Conservation (phyloP, 768 basidiomycete genomes). For the Rhodotorula kratochvilovae region DNA sequence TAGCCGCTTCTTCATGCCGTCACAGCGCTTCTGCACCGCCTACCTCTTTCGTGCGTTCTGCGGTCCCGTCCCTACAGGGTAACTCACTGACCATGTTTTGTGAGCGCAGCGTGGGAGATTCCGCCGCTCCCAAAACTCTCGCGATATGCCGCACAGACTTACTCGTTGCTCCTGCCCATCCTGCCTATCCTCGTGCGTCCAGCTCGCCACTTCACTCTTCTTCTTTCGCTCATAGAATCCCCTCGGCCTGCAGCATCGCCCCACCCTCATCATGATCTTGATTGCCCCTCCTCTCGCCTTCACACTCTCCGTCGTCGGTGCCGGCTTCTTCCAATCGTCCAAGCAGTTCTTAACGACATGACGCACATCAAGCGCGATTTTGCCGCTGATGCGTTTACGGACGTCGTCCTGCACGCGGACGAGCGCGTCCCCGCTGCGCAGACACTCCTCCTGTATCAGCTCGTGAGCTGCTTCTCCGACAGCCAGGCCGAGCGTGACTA, state of each 20-base stretch:
- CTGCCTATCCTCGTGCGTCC: neutral
- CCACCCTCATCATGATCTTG: neutral
- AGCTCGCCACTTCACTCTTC: too few relatives aligned
- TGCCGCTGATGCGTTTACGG: neutral
- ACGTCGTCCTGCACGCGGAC: neutral
- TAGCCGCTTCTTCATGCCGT: neutral
- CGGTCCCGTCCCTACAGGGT: too few relatives aligned
- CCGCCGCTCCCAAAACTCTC: conserved; percentile 3
- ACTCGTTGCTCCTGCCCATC: neutral
- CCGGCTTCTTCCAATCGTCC: conserved; percentile 3
- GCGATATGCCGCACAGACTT: neutral
- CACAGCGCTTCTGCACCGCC: conserved; percentile 1
- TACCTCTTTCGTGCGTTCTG: conserved; percentile 4
- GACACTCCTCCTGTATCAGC: conserved; percentile 4
- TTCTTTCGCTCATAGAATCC: too few relatives aligned
- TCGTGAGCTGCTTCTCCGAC: neutral
- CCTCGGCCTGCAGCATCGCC: neutral
- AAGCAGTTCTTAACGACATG: neutral
- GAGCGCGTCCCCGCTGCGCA: neutral
- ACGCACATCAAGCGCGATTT: conserved; percentile 6
- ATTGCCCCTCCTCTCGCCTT: conserved; percentile 5
- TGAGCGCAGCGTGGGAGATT: neutral
- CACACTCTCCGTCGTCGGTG: neutral
- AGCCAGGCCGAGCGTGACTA: neutral
- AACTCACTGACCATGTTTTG: neutral